Percentiles rank a stretch among this genome's conserved stretches.
These are phyloP conservation scores for Quercus agrifolia DNA, from an alignment of 306 rosid species.

Conservation along the genomic window DNA sequence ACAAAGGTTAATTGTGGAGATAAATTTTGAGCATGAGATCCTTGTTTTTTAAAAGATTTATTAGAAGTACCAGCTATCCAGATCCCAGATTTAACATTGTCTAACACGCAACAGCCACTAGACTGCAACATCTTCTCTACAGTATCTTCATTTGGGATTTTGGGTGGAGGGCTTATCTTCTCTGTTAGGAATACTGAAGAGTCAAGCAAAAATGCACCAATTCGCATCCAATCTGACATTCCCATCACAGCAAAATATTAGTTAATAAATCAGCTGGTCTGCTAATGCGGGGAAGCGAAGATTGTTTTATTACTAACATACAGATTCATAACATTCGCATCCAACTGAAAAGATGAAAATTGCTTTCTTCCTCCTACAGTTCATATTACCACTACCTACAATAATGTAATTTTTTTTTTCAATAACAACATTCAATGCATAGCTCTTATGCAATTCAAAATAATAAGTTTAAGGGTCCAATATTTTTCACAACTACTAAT, in stretches of 20 bases:
- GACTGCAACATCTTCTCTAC: constrained; percentile 48
- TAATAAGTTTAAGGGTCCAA: too few species aligned
- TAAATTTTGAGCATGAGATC: constrained; percentile 4
- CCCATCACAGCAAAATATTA: constrained; percentile 7
- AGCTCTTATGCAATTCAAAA: too few species aligned
- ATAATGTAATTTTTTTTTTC: too few species aligned
- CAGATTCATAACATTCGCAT: too few species aligned
- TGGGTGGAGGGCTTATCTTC: constrained; percentile 41
- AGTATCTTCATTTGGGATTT: constrained; percentile 37
- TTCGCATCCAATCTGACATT: constrained; percentile 87
- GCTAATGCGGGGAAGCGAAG: neutral
- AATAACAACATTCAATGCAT: too few species aligned
- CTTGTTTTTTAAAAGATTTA: neutral
- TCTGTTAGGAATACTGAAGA: constrained; percentile 70
- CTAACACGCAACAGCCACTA: constrained; percentile 66
- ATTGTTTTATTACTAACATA: too few species aligned
- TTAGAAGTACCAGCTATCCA: constrained; percentile 84
- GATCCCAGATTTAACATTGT: constrained; percentile 71
- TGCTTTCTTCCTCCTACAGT: too few species aligned
- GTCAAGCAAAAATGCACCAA: constrained; percentile 82
- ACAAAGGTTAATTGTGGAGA: constrained; percentile 17
- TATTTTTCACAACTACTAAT: too few species aligned
- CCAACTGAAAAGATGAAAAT: too few species aligned
- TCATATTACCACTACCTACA: too few species aligned
- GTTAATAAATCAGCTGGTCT: constrained; percentile 9